Evolutionary conservation across 1,139 yeast species (phyloP).

Genomic region (Keqinozyma sinolaborantium): DNA sequence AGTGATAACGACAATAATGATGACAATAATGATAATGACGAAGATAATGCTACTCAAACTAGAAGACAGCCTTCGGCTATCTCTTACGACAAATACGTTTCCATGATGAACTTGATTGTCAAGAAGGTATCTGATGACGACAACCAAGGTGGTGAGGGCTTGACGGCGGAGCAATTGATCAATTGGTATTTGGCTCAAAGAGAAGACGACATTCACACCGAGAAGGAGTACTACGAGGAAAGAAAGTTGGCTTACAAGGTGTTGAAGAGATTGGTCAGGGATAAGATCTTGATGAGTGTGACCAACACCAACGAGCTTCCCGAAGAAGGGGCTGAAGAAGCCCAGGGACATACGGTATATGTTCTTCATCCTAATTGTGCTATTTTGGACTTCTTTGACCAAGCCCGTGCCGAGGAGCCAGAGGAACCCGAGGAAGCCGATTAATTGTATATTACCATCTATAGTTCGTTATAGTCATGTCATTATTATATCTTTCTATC

Average conservation of each 20-base stretch:
- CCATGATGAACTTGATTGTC: slow-evolving; percentile 79
- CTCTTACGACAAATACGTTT: slow-evolving; percentile 81
- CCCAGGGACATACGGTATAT: slow-evolving; percentile 40
- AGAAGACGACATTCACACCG: slow-evolving; percentile 69
- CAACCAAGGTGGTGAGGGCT: slow-evolving; percentile 55
- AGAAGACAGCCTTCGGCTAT: slow-evolving; percentile 31
- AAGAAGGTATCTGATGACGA: slow-evolving; percentile 63
- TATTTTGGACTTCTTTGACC: slow-evolving; percentile 57
- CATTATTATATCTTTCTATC: neutral
- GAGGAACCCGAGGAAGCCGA: slow-evolving; percentile 11
- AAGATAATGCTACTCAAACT: slow-evolving; percentile 10
- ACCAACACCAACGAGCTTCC: slow-evolving; percentile 50
- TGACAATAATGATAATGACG: slow-evolving; percentile 10
- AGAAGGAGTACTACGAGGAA: slow-evolving; percentile 69
- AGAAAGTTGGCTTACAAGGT: slow-evolving; percentile 75
- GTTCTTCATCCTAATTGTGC: slow-evolving; percentile 92
- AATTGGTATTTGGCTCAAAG: slow-evolving; percentile 79
- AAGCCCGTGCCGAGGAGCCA: slow-evolving; percentile 18
- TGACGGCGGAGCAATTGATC: slow-evolving; percentile 65
- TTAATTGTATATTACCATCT: slow-evolving; percentile 3
- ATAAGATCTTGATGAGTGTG: slow-evolving; percentile 79
- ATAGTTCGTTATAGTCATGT: no score
- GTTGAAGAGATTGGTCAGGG: slow-evolving; percentile 78
- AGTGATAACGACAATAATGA: slow-evolving; percentile 10
- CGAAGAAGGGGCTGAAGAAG: slow-evolving; percentile 18